These are phyloP conservation scores for Phaeosphaeriaceae sp. DNA, from an alignment of 2,329 filamentous ascomycete genomes.

Conservation along the genomic window DNA sequence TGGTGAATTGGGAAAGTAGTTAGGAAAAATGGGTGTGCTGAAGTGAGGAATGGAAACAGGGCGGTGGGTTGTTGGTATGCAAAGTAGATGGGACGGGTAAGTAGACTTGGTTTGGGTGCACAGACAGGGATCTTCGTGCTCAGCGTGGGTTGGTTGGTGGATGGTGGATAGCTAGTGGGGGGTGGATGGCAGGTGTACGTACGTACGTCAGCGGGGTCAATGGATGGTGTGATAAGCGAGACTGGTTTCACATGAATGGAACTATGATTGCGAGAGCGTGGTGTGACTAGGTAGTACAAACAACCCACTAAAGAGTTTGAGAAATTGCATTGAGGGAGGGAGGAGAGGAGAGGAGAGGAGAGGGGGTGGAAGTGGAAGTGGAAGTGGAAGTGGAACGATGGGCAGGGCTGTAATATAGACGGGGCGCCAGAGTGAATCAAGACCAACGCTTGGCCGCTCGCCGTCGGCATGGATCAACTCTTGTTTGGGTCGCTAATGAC, in stretches of 20 bases:
- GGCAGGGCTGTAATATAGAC: slow-evolving; percentile 34
- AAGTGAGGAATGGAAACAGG: slow-evolving; percentile 17
- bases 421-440: slow-evolving; percentile 16
- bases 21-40: slow-evolving; percentile 2
- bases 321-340: slow-evolving; percentile 5
- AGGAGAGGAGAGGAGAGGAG: background rate
- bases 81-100: background rate
- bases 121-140: slow-evolving; percentile 24
- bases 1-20: background rate
- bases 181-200: no score
- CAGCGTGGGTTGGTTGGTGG: background rate
- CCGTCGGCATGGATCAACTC: slow-evolving; percentile 15
- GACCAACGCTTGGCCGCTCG: slow-evolving; percentile 13
- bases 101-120: slow-evolving; percentile 30
- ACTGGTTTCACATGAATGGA: slow-evolving; percentile 12
- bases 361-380: no score
- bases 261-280: slow-evolving; percentile 19
- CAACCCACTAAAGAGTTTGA: slow-evolving; percentile 6
- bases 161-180: no score
- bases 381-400: slow-evolving; percentile 23
- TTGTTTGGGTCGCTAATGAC: slow-evolving; percentile 20
- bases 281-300: slow-evolving; percentile 7
- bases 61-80: slow-evolving; percentile 16
- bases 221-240: slow-evolving; percentile 38
- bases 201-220: slow-evolving; percentile 33